A percentile compares a stretch with the other conserved stretches of the same genome.
phyloP scores from a whole-genome alignment of 306 rosid genomes.

The Cicer judaicum region DNA sequence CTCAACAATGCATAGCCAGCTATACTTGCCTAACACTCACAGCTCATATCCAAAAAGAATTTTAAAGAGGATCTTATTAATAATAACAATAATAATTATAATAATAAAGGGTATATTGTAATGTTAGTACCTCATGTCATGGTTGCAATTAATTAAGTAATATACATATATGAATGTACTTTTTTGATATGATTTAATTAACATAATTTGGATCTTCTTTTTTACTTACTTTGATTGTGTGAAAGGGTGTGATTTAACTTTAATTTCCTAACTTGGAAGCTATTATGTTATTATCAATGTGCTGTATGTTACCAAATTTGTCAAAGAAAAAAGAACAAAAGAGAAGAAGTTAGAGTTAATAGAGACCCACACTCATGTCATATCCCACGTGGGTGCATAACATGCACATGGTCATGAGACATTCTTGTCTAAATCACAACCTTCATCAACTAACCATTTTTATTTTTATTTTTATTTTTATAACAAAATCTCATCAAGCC shows the following conservation, averaged over 20 bases:
- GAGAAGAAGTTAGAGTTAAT: slow-evolving; percentile 46
- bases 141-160: slow-evolving; percentile 23
- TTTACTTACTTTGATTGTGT: slow-evolving; percentile 36
- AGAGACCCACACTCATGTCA: slow-evolving; percentile 80
- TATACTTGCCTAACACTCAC: slow-evolving; percentile 60
- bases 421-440: slow-evolving; percentile 63
- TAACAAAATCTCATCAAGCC: slow-evolving; percentile 34
- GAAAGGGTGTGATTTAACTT: slow-evolving; percentile 51
- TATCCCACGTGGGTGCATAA: slow-evolving; percentile 75
- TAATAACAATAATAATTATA: background rate
- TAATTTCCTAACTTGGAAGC: slow-evolving; percentile 55
- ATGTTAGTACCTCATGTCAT: slow-evolving; percentile 29
- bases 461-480: background rate
- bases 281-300: slow-evolving; percentile 43
- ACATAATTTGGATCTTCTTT: slow-evolving; percentile 29
- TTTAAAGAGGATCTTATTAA: background rate
- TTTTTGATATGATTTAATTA: slow-evolving; percentile 3
- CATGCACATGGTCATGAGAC: slow-evolving; percentile 74
- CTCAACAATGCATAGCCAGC: slow-evolving; percentile 65
- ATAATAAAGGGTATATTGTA: background rate
- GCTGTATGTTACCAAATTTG: slow-evolving; percentile 54
- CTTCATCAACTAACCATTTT: slow-evolving; percentile 31
- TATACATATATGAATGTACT: slow-evolving; percentile 38
- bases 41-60: slow-evolving; percentile 55
- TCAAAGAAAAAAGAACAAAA: slow-evolving; percentile 50